Conservation (phyloP, 2,329 filamentous ascomycete species). For the Ophiocordyceps camponoti-saundersi region DNA sequence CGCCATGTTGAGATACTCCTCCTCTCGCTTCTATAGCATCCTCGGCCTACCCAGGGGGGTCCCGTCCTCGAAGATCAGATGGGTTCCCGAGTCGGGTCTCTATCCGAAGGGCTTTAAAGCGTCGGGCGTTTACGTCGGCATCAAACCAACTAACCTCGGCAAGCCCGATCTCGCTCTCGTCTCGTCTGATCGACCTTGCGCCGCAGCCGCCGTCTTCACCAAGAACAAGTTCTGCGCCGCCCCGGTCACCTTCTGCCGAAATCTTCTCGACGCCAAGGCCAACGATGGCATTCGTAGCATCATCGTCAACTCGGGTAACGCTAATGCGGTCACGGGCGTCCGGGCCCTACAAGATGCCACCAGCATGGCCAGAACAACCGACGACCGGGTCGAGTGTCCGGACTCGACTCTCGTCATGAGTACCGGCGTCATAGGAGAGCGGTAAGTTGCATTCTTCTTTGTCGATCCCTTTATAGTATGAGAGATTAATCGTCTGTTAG, state of each 20-base stretch:
- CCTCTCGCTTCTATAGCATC: background rate
- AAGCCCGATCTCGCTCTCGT: conserved; percentile 85
- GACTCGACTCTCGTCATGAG: conserved; percentile 84
- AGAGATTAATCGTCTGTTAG: conserved; percentile 10
- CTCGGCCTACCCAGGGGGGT: conserved; percentile 21
- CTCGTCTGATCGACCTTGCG: conserved; percentile 70
- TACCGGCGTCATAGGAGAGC: conserved; percentile 92
- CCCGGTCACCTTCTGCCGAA: conserved; percentile 71
- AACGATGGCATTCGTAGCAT: conserved; percentile 63
- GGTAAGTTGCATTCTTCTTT: conserved; percentile 25
- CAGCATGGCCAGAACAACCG: conserved; percentile 65
- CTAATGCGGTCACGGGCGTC: conserved; percentile 89
- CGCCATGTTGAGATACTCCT: background rate
- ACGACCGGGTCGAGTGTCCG: conserved; percentile 36
- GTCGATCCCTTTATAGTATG: background rate
- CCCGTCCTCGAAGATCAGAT: conserved; percentile 73
- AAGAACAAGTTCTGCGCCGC: conserved; percentile 98
- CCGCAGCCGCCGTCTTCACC: conserved; percentile 85
- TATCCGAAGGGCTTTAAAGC: conserved; percentile 85
- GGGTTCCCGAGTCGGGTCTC: conserved; percentile 67
- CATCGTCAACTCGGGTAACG: conserved; percentile 88
- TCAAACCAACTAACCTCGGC: conserved; percentile 82
- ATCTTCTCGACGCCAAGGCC: conserved; percentile 47
- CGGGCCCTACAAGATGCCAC: conserved; percentile 78
- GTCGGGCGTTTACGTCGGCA: conserved; percentile 76